Conservation (phyloP, 2,329 filamentous ascomycete genomes). For the Hyphodiscus sp. region DNA sequence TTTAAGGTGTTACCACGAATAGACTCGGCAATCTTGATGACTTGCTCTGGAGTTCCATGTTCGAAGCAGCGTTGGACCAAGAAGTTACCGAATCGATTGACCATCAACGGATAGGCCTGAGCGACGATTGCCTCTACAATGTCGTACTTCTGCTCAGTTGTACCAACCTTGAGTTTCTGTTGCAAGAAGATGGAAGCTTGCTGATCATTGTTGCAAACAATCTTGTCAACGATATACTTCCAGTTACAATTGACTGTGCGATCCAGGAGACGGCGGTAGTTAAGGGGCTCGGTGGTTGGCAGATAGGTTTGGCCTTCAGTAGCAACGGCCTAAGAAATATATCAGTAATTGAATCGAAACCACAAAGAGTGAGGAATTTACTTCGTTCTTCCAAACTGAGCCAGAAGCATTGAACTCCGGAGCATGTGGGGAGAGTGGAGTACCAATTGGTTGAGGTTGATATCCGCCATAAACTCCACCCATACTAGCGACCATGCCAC, state of each 20-base stretch:
- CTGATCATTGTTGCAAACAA: slow-evolving; percentile 98
- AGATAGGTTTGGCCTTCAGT: slow-evolving; percentile 70
- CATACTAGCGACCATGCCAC: slow-evolving; percentile 1
- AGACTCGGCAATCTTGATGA: slow-evolving; percentile 87
- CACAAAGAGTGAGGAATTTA: slow-evolving; percentile 18
- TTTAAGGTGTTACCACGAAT: slow-evolving; percentile 92
- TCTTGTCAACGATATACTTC: slow-evolving; percentile 99
- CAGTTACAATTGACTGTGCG: slow-evolving; percentile 97
- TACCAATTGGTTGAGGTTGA: slow-evolving; percentile 52
- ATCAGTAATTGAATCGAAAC: slow-evolving; percentile 25
- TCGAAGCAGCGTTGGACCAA: slow-evolving; percentile 98
- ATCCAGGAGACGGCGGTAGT: slow-evolving; percentile 91
- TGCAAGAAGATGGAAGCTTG: slow-evolving; percentile 98
- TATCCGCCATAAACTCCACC: slow-evolving; percentile 31
- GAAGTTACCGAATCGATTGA: slow-evolving; percentile 98
- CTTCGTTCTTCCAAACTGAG: slow-evolving; percentile 30
- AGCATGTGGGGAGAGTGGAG: slow-evolving; percentile 65
- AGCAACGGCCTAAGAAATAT: slow-evolving; percentile 36
- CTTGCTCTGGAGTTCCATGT: slow-evolving; percentile 89
- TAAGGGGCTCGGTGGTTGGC: slow-evolving; percentile 82
- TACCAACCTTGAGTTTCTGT: slow-evolving; percentile 97
- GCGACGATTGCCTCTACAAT: slow-evolving; percentile 95
- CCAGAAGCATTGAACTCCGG: slow-evolving; percentile 61
- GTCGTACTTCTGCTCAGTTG: slow-evolving; percentile 89
- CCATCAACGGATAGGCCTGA: slow-evolving; percentile 92